Evolutionary conservation across 768 basidiomycete species (phyloP).

Genomic region (Agrocybe praecox): DNA sequence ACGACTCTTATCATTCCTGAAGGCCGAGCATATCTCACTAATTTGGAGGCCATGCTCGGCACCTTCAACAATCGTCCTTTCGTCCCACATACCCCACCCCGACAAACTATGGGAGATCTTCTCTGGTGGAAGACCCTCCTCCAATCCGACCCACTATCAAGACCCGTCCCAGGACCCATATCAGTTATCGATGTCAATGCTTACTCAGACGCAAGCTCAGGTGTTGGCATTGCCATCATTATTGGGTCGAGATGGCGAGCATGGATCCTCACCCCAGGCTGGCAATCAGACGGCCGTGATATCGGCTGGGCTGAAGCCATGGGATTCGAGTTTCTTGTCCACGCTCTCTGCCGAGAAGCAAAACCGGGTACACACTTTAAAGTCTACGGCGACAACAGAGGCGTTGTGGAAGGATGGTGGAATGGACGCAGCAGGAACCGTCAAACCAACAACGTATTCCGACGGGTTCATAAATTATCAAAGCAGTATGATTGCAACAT

Average conservation of each 20-base stretch:
- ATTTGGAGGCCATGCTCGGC: no score
- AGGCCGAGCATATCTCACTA: no score
- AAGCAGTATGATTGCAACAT: conserved; percentile 44
- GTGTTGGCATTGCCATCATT: conserved; percentile 32
- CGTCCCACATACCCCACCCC: no score
- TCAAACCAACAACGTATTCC: no score
- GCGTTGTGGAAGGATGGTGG: conserved; percentile 35
- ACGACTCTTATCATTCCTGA: no score
- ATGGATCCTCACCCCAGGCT: conserved; percentile 24
- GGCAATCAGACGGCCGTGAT: conserved; percentile 20
- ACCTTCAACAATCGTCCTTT: no score
- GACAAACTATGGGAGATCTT: background rate
- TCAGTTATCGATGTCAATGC: conserved; percentile 28
- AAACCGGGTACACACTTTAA: background rate
- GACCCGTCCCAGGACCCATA: conserved; percentile 23
- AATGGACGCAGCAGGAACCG: no score
- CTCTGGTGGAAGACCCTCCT: conserved; percentile 1
- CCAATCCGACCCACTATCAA: conserved; percentile 13
- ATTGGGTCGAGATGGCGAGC: conserved; percentile 32
- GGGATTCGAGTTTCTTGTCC: conserved; percentile 37
- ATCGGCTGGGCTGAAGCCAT: no score
- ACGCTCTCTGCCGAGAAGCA: conserved; percentile 5
- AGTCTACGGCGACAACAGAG: conserved; percentile 38
- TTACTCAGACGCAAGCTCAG: conserved; percentile 44
- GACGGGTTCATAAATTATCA: conserved; percentile 12